These are phyloP conservation scores for Oryza coarctata DNA, from an alignment of 176 grass and related monocot genomes.

Conservation along the genomic window DNA sequence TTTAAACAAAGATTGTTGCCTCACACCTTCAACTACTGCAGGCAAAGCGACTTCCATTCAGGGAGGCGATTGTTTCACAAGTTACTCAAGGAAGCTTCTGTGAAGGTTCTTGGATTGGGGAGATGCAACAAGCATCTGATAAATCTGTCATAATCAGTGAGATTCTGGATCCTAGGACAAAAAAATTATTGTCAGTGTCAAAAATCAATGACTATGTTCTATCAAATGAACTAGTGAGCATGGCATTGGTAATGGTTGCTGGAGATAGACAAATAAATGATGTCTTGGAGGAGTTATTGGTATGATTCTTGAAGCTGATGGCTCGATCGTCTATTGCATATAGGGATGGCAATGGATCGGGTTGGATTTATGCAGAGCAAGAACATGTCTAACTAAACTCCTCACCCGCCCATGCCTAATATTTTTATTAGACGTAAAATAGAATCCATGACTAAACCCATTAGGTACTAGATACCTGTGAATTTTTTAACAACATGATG, in stretches of 20 bases:
- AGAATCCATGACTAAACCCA: too few species aligned
- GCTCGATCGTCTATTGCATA: not conserved
- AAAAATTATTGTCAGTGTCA: slow-evolving; percentile 70
- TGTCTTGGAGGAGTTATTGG: slow-evolving; percentile 77
- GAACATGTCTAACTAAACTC: too few species aligned
- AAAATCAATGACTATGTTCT: slow-evolving; percentile 81
- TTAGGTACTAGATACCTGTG: too few species aligned
- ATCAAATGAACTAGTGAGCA: slow-evolving; percentile 85
- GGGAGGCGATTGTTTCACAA: slow-evolving; percentile 36
- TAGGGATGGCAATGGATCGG: too few species aligned
- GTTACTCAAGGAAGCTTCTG: slow-evolving; percentile 50
- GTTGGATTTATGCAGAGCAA: too few species aligned
- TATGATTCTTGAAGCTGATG: slow-evolving; percentile 22
- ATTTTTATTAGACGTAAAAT: too few species aligned
- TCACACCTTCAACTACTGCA: slow-evolving; percentile 22
- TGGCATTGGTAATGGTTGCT: slow-evolving; percentile 80
- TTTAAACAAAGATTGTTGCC: slow-evolving; percentile 14
- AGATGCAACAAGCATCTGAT: slow-evolving; percentile 77
- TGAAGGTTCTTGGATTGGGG: slow-evolving; percentile 85
- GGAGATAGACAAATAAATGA: slow-evolving; percentile 80
- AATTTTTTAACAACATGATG: too few species aligned
- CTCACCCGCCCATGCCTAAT: too few species aligned
- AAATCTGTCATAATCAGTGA: slow-evolving; percentile 85
- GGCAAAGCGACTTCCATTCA: slow-evolving; percentile 68
- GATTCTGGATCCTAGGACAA: slow-evolving; percentile 80